phyloP scores from a whole-genome alignment of 257 asterid genomes.

The Fraxinus anomala region DNA sequence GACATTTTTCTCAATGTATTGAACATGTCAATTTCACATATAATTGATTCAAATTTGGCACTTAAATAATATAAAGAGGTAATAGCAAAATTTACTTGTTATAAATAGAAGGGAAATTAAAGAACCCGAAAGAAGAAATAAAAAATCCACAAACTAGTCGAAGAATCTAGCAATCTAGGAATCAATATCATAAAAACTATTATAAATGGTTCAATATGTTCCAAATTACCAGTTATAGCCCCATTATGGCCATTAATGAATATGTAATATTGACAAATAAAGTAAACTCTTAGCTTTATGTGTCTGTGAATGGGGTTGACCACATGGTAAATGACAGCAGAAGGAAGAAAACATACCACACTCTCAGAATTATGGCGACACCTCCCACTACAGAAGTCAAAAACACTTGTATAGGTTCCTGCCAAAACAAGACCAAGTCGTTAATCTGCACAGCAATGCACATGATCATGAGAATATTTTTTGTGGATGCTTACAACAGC shows the following conservation, averaged over 20 bases:
- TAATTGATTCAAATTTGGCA: background rate
- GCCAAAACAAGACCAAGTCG: slow-evolving; percentile 34
- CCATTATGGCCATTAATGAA: slow-evolving; percentile 5
- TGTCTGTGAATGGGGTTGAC: slow-evolving; percentile 5
- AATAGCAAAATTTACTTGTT: background rate
- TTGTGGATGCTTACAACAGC: slow-evolving; percentile 2
- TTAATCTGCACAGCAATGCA: slow-evolving; percentile 5
- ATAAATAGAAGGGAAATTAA: background rate
- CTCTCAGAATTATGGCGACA: slow-evolving; percentile 95
- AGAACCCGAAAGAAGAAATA: background rate
- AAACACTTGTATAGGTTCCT: slow-evolving; percentile 66
- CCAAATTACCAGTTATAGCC: slow-evolving; percentile 11
- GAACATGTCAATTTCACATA: slow-evolving; percentile 14
- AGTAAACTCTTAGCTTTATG: slow-evolving; percentile 3
- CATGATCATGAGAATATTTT: slow-evolving; percentile 6
- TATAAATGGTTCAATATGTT: slow-evolving; percentile 8
- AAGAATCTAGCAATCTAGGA: background rate
- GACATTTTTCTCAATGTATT: slow-evolving; percentile 15
- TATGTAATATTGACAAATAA: background rate
- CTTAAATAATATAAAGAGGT: background rate
- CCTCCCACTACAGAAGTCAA: slow-evolving; percentile 83
- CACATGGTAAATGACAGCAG: slow-evolving; percentile 17
- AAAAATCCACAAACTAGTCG: background rate
- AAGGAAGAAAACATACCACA: slow-evolving; percentile 57
- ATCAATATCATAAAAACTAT: background rate